Conservation (phyloP, 192 early-diverging fungal genomes). For the Coemansia sp. region DNA sequence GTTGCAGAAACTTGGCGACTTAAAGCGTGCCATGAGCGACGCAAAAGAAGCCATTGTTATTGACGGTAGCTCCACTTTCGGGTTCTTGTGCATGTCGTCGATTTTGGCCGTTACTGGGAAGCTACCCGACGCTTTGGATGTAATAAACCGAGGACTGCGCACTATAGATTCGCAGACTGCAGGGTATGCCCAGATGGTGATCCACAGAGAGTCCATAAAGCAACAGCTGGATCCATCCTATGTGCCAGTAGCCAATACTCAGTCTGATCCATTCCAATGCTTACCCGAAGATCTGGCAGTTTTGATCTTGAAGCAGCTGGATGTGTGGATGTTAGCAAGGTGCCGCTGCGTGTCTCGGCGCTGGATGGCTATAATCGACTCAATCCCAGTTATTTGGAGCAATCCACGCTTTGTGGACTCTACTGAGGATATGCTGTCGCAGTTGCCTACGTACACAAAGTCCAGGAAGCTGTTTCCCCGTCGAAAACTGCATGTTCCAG, state of each 20-base stretch:
- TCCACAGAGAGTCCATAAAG: too few species aligned
- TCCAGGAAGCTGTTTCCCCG: slow-evolving; percentile 1
- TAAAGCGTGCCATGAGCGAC: slow-evolving; percentile 28
- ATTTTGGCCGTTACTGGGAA: slow-evolving; percentile 21
- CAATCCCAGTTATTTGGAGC: slow-evolving; percentile 31
- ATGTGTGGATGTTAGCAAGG: slow-evolving; percentile 16
- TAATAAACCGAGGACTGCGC: slow-evolving; percentile 9
- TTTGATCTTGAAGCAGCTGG: slow-evolving; percentile 17
- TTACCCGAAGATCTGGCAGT: slow-evolving; percentile 25
- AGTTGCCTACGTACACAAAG: slow-evolving; percentile 37
- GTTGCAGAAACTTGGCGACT: slow-evolving; percentile 33
- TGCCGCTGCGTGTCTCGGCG: slow-evolving; percentile 29
- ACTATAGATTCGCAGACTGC: background rate
- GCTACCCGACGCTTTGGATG: slow-evolving; percentile 18
- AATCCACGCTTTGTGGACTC: slow-evolving; percentile 2
- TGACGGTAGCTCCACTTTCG: slow-evolving; percentile 11
- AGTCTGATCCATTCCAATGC: slow-evolving; percentile 15
- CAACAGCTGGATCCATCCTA: slow-evolving; percentile 23
- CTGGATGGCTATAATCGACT: slow-evolving; percentile 30
- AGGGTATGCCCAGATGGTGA: slow-evolving; percentile 18
- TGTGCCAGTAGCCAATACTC: background rate
- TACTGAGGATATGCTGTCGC: slow-evolving; percentile 3
- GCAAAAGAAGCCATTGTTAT: slow-evolving; percentile 28
- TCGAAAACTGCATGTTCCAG: slow-evolving; percentile 9
- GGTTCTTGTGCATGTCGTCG: slow-evolving; percentile 20